Base-by-base conservation (phyloP, 371 early-diverging fungal genomes). In the Mortierella sp. region DNA sequence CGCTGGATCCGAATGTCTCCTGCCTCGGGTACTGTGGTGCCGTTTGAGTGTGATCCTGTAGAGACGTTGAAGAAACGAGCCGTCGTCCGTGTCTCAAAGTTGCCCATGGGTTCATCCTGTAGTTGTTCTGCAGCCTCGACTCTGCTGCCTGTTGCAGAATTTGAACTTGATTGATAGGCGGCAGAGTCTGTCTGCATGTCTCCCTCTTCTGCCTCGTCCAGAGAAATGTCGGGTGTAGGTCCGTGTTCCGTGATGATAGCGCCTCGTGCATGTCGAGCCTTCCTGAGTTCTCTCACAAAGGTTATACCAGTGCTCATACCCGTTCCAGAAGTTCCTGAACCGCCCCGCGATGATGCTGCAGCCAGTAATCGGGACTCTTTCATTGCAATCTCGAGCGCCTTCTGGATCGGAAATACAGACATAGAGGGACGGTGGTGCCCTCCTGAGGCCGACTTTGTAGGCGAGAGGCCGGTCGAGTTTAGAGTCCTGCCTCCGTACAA, bases 391-490 rank as follows among this genome's bases (percentile, higher is more conserved):
- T 82, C 82, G 44, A 82, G 72, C 5, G 82, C 82, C 48, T 82
- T 82, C 68, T 82, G 82, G 53, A 82, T 82, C n/a, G 82, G 82
- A 67, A 82, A 82, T 34, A 82, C 70, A 26, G 82, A 82, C 47
- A 50, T 64, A 22, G 79, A 74, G 9, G 75, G 72, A 6, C 75
- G 79, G 22, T 70, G 74, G 55, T 47, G 29, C 8, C 13, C 19
- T 24, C 63, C 73, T 19, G 71, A 55, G 1, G 77, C 70, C 34
- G 76, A 22, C 39, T 68, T 74, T 52, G 64, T 11, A 0, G 77
- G 74, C n/a, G 65, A 31, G 14, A 82, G 9, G 41, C 82, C 78
- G 29, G 58, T 29, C 24, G 74, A 77, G 19, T 65, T 65, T 16
- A 71, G 82, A n/a, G 50, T 80, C 47, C 64, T 77, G 61, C 77